Percentiles rank a stretch among this genome's conserved stretches.
Conservation (phyloP, 2,329 filamentous ascomycete genomes). For the Graphilbum fragrans region DNA sequence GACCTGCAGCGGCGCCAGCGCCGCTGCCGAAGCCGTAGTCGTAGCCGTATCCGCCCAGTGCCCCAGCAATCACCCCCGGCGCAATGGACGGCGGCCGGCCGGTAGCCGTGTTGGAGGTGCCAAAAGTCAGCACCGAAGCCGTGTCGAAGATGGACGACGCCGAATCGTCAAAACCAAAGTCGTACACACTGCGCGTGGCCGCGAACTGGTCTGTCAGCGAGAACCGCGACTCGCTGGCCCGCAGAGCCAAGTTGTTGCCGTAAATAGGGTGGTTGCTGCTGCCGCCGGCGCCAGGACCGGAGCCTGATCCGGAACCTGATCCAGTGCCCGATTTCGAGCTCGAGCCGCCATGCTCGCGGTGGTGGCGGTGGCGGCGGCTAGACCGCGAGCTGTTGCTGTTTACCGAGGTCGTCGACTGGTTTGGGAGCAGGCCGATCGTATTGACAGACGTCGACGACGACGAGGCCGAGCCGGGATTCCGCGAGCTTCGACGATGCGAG, state of each 20-base stretch:
- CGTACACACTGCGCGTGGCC: constrained; percentile 30
- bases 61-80: background rate
- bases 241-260: constrained; percentile 12
- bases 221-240: constrained; percentile 28
- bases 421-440: background rate
- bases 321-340: background rate
- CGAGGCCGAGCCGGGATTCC: constrained; percentile 1
- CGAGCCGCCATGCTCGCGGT: background rate
- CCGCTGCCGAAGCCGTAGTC: background rate
- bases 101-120: constrained; percentile 1
- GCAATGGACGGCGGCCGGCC: constrained; percentile 11
- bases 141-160: constrained; percentile 28
- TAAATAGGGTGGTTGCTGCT: constrained; percentile 3
- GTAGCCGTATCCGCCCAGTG: background rate
- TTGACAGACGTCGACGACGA: background rate
- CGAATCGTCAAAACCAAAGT: constrained; percentile 33
- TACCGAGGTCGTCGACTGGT: constrained; percentile 5
- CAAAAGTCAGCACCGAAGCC: constrained; percentile 9
- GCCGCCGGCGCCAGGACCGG: background rate
- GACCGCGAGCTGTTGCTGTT: background rate
- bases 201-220: constrained; percentile 37
- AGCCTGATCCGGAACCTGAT: background rate
- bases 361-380: background rate
- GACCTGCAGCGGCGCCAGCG: background rate
- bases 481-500: constrained; percentile 5